Conservation (phyloP, 139 green algal genomes). For the Chlamydomonas asymmetrica region DNA sequence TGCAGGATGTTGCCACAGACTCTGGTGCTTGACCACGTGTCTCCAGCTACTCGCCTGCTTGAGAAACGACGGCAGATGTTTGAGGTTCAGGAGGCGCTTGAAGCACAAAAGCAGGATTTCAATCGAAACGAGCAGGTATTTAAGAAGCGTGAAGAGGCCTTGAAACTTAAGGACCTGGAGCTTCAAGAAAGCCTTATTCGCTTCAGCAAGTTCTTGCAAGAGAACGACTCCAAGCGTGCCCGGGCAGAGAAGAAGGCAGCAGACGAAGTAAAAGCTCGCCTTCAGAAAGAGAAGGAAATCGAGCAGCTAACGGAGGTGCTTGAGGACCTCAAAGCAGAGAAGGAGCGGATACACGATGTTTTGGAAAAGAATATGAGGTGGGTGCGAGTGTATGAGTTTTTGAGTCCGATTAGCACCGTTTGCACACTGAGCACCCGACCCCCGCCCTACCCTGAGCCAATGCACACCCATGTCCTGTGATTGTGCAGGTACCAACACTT, state of each 20-base stretch:
- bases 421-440: too few relatives aligned
- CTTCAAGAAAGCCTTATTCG: constrained; percentile 89
- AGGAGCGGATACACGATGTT: constrained; percentile 64
- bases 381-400: neutral
- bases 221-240: constrained; percentile 89
- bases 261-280: constrained; percentile 76
- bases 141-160: constrained; percentile 73
- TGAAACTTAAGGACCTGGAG: constrained; percentile 91
- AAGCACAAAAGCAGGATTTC: constrained; percentile 83
- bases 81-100: constrained; percentile 89
- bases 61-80: constrained; percentile 95
- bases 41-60: constrained; percentile 83
- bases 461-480: neutral
- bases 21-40: constrained; percentile 84
- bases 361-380: constrained; percentile 76
- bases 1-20: constrained; percentile 51
- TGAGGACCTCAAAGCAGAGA: constrained; percentile 69
- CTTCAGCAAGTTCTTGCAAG: constrained; percentile 91
- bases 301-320: constrained; percentile 67
- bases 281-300: constrained; percentile 84
- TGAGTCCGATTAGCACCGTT: too few relatives aligned
- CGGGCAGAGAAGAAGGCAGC: constrained; percentile 81
- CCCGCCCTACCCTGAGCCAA: too few relatives aligned
- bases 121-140: constrained; percentile 85
- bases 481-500: constrained; percentile 80